Evolutionary conservation across 306 rosid species (phyloP).

Genomic region (Gillenia trifoliata): DNA sequence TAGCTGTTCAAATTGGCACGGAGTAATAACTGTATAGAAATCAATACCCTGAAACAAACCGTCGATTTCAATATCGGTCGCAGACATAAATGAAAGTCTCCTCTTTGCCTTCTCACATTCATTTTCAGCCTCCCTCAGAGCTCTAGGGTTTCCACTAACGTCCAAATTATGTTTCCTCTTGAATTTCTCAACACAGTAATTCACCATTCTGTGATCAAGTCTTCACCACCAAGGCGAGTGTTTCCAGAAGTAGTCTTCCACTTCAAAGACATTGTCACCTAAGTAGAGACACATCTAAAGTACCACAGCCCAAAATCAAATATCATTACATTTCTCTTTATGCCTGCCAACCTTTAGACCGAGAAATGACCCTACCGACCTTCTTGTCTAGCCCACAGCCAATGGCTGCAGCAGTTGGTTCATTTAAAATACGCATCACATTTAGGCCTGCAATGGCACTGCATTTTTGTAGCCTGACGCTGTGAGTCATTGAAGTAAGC

Average conservation of each 20-base stretch:
- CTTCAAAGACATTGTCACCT: conserved; percentile 7
- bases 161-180: conserved; percentile 13
- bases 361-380: too few relatives aligned
- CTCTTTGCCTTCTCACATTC: too few relatives aligned
- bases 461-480: conserved; percentile 72
- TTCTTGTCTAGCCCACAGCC: conserved; percentile 72
- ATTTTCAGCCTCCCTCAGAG: too few relatives aligned
- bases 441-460: conserved; percentile 58
- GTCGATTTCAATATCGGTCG: too few relatives aligned
- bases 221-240: conserved; percentile 20
- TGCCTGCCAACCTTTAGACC: conserved; percentile 52
- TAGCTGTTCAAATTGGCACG: too few relatives aligned
- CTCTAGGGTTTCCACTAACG: conserved; percentile 9
- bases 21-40: too few relatives aligned
- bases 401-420: conserved; percentile 78
- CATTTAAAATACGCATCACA: conserved; percentile 57
- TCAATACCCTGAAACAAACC: too few relatives aligned
- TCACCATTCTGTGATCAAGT: conserved; percentile 17
- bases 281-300: conserved; percentile 16
- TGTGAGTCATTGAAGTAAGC: conserved; percentile 77
- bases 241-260: conserved; percentile 17
- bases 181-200: conserved; percentile 10
- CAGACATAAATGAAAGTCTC: too few relatives aligned
- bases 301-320: conserved; percentile 51
- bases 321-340: conserved; percentile 55